phyloP scores from a whole-genome alignment of 1,139 yeast species.

The Zygoascus hellenicus region DNA sequence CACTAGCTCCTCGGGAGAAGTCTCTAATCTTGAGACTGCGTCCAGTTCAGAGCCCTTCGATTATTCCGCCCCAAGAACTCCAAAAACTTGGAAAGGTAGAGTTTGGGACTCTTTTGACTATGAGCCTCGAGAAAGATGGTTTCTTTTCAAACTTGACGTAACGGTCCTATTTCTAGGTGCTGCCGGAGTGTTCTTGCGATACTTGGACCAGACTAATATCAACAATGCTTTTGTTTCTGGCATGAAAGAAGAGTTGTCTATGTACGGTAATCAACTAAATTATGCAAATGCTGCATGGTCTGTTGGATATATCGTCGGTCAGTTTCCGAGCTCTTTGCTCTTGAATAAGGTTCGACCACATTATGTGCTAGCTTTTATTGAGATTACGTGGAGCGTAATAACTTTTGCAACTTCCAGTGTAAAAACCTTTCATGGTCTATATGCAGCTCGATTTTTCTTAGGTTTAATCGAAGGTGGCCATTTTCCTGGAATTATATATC shows the following conservation, averaged over 20 bases:
- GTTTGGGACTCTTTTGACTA: conserved; percentile 9
- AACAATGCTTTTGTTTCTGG: conserved; percentile 66
- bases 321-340: conserved; percentile 39
- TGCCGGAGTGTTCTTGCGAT: conserved; percentile 46
- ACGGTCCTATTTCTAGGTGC: conserved; percentile 58
- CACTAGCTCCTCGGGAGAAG: no score
- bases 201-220: conserved; percentile 51
- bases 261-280: conserved; percentile 61
- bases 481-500: conserved; percentile 54
- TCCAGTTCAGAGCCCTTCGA: background rate
- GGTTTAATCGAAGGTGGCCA: conserved; percentile 61
- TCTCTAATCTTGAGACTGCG: background rate
- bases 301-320: conserved; percentile 56
- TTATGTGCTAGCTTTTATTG: conserved; percentile 53
- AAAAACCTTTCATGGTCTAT: conserved; percentile 43
- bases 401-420: conserved; percentile 52
- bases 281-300: conserved; percentile 54
- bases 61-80: conserved; percentile 4
- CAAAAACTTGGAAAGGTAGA: conserved; percentile 7
- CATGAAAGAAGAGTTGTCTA: conserved; percentile 50
- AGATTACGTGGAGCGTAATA: conserved; percentile 60
- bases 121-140: conserved; percentile 35
- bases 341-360: conserved; percentile 45
- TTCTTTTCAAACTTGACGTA: conserved; percentile 58
- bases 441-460: conserved; percentile 54